Base-by-base conservation (phyloP, 2,329 filamentous ascomycete species). In the Cryphonectria japonica region DNA sequence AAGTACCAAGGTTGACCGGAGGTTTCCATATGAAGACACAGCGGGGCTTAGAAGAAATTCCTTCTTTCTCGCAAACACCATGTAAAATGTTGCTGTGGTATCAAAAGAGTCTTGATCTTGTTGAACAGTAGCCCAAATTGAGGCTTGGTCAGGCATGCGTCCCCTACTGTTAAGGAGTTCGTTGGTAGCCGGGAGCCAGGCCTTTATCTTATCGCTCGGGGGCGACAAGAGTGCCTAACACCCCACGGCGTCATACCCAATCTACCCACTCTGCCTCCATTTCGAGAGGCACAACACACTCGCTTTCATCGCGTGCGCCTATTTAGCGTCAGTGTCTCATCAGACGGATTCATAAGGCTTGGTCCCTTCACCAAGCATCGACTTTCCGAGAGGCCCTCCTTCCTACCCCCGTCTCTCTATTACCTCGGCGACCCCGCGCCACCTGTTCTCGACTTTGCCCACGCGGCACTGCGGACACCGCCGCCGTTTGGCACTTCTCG, bases 141-240 rank as follows among this genome's bases (percentile, higher is more conserved):
- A 34, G 34, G 34, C 3, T 34, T 34, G 37, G 32, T 22, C 37
- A 39, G 32, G 34, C n/a, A 37, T 13, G 59, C 59, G 13, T 60
- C n/a, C 2, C 9, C 19, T 34, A 39, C 22, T 26, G n/a, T 43
- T 39, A 6, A 22, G 61, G 26, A 32, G 22, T 29, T 29, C 8
- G n/a, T n/a, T 9, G 46, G 19, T 50, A 19, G 19, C 41, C 14
- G 29, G 14, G n/a, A 19, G 19, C 41, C 14, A 43, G 14, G n/a
- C 2, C 61, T 63, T 63, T 63, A 63, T 63, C 61, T 63, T 63
- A 63, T 63, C 61, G 46, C 19, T n/a, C 22, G n/a, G 19, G 46
- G 37, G 39, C 46, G 26, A 26, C n/a, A 46, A 46, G 46, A 26
- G n/a, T 43, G 61, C 61, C 61, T 43, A 63, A 63, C 37, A 63